Conservation (phyloP, 768 basidiomycete species). For the Pleurotus cornucopiae region DNA sequence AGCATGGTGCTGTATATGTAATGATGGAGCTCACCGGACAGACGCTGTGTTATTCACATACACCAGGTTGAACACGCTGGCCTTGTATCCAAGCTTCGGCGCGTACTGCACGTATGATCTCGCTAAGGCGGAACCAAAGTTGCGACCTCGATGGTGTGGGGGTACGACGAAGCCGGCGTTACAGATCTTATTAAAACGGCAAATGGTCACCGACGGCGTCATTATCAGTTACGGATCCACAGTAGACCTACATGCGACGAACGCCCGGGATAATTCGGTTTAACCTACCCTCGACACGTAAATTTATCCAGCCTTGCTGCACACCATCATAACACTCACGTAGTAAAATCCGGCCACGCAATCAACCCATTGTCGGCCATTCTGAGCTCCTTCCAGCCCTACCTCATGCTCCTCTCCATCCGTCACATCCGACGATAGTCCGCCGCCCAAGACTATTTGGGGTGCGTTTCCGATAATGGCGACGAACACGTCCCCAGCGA, state of each 20-base stretch:
- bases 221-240: neutral
- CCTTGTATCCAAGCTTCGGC: constrained; percentile 71
- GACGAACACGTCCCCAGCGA: constrained; percentile 71
- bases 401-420: constrained; percentile 18
- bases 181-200: constrained; percentile 52
- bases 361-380: constrained; percentile 57
- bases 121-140: constrained; percentile 70
- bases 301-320: neutral
- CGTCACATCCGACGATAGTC: constrained; percentile 16
- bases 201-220: neutral
- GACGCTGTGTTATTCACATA: constrained; percentile 82
- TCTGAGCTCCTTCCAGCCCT: constrained; percentile 40
- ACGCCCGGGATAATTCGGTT: constrained; percentile 87
- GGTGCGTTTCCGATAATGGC: constrained; percentile 38
- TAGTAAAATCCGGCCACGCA: constrained; percentile 79
- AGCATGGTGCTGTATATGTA: constrained; percentile 1
- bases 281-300: constrained; percentile 42
- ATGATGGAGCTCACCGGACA: constrained; percentile 40
- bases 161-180: constrained; percentile 89
- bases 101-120: constrained; percentile 79
- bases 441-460: constrained; percentile 12
- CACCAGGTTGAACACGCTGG: constrained; percentile 88
- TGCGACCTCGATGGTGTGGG: constrained; percentile 51
- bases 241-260: constrained; percentile 72
- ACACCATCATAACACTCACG: constrained; percentile 36